Percentiles rank a stretch among this genome's conserved stretches.
Conservation (phyloP, 148 eudicot species). For the Simmondsia chinensis region DNA sequence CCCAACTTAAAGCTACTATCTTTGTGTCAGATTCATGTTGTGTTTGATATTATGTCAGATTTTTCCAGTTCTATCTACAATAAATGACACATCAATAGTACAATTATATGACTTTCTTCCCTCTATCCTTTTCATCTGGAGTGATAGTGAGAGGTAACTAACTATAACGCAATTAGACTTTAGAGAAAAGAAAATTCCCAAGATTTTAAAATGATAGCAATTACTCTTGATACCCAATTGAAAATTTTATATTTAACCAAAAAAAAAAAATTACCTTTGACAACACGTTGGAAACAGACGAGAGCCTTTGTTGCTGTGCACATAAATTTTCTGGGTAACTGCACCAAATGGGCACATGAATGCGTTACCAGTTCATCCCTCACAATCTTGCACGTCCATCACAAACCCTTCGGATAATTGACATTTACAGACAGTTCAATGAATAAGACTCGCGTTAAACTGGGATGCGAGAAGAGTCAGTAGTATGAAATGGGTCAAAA, state of each 20-base stretch:
- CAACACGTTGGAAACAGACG: slow-evolving; percentile 8
- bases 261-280: background rate
- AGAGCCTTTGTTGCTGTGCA: slow-evolving; percentile 16
- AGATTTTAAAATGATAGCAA: slow-evolving; percentile 1
- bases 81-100: slow-evolving; percentile 3
- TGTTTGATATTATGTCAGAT: too few relatives aligned
- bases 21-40: too few relatives aligned
- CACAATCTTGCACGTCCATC: background rate
- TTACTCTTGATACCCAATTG: background rate
- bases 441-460: too few relatives aligned
- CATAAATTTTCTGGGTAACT: slow-evolving; percentile 20
- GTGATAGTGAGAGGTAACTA: background rate
- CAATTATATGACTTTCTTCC: slow-evolving; percentile 5
- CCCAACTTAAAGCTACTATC: too few relatives aligned
- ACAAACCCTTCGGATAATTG: background rate
- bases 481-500: too few relatives aligned
- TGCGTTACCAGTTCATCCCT: slow-evolving; percentile 9
- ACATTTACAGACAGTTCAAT: too few relatives aligned
- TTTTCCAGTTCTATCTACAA: too few relatives aligned
- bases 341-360: slow-evolving; percentile 22
- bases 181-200: background rate
- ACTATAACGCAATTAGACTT: background rate
- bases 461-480: too few relatives aligned
- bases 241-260: background rate
- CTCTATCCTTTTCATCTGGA: slow-evolving; percentile 1